phyloP scores from a whole-genome alignment of 2,329 filamentous ascomycete species.

The Aureobasidium sp. region DNA sequence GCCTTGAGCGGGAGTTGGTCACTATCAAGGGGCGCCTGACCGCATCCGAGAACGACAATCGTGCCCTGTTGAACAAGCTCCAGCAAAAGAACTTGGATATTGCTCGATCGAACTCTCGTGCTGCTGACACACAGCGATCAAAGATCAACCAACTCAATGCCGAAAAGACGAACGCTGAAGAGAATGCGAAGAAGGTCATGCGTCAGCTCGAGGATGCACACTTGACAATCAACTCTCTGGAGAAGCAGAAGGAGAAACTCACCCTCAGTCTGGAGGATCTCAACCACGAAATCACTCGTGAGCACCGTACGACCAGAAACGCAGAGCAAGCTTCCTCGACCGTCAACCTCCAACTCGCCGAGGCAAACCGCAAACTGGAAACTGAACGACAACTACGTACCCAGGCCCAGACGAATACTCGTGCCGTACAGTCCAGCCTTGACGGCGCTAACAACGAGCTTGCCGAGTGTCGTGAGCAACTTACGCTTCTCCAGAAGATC shows the following conservation, averaged over 20 bases:
- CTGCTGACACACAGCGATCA: slow-evolving; percentile 70
- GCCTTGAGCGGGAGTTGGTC: slow-evolving; percentile 80
- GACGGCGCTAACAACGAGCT: slow-evolving; percentile 76
- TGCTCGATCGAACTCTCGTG: slow-evolving; percentile 77
- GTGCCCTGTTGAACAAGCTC: slow-evolving; percentile 88
- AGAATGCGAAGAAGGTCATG: slow-evolving; percentile 69
- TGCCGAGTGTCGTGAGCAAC: slow-evolving; percentile 66
- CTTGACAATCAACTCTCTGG: slow-evolving; percentile 68
- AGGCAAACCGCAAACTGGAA: slow-evolving; percentile 81
- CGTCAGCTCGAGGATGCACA: slow-evolving; percentile 83
- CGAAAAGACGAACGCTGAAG: slow-evolving; percentile 75
- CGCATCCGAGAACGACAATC: slow-evolving; percentile 94
- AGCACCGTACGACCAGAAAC: slow-evolving; percentile 80
- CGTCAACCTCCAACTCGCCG: slow-evolving; percentile 72
- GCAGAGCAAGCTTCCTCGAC: slow-evolving; percentile 82
- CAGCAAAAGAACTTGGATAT: slow-evolving; percentile 97
- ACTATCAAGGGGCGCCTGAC: slow-evolving; percentile 82
- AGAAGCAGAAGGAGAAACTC: slow-evolving; percentile 92
- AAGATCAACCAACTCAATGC: slow-evolving; percentile 68
- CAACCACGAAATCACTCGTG: slow-evolving; percentile 81
- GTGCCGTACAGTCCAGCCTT: slow-evolving; percentile 68
- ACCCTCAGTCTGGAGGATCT: slow-evolving; percentile 81
- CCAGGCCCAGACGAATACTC: slow-evolving; percentile 78
- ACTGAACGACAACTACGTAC: slow-evolving; percentile 77
- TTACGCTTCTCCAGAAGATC: slow-evolving; percentile 74